Percentiles rank a stretch among this genome's conserved stretches.
Conservation (phyloP, 352 stramenopile species). For the Peronospora tabacina region DNA sequence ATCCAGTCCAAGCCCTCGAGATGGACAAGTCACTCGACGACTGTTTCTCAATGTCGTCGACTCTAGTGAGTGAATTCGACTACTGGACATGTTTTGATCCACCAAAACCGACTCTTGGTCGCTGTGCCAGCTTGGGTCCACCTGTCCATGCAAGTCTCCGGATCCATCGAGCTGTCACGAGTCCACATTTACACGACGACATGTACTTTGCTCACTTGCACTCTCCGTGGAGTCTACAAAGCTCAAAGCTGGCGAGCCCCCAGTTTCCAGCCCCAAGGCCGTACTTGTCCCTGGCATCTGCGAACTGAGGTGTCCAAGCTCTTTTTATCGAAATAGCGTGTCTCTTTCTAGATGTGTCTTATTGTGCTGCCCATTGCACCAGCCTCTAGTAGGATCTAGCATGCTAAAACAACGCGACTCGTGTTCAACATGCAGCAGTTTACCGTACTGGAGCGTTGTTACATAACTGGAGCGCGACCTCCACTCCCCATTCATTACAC, state of each 20-base stretch:
- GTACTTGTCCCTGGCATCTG: slow-evolving; percentile 9
- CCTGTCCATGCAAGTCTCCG: slow-evolving; percentile 12
- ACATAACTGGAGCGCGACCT: slow-evolving; percentile 19
- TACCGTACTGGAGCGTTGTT: slow-evolving; percentile 20
- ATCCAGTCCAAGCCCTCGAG: slow-evolving; percentile 17
- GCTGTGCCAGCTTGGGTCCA: slow-evolving; percentile 18
- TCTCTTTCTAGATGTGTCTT: slow-evolving; percentile 3
- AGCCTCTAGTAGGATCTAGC: neutral
- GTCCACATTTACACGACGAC: slow-evolving; percentile 14
- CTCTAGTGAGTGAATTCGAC: slow-evolving; percentile 37
- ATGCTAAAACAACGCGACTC: slow-evolving; percentile 10
- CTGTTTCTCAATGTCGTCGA: slow-evolving; percentile 29
- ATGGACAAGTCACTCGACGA: slow-evolving; percentile 24
- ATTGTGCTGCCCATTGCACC: neutral
- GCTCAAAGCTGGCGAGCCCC: slow-evolving; percentile 9
- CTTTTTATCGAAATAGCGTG: slow-evolving; percentile 14
- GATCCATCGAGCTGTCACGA: slow-evolving; percentile 19
- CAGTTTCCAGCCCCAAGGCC: slow-evolving; percentile 9
- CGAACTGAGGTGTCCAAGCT: slow-evolving; percentile 9
- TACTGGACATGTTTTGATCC: slow-evolving; percentile 34
- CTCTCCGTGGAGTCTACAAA: slow-evolving; percentile 11
- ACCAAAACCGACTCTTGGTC: slow-evolving; percentile 5
- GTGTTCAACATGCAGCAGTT: slow-evolving; percentile 18
- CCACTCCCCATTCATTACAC: slow-evolving; percentile 25
- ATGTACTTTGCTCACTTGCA: slow-evolving; percentile 4